Evolutionary conservation across 257 asterid genomes (phyloP).

Genomic region (Ilex asprella): DNA sequence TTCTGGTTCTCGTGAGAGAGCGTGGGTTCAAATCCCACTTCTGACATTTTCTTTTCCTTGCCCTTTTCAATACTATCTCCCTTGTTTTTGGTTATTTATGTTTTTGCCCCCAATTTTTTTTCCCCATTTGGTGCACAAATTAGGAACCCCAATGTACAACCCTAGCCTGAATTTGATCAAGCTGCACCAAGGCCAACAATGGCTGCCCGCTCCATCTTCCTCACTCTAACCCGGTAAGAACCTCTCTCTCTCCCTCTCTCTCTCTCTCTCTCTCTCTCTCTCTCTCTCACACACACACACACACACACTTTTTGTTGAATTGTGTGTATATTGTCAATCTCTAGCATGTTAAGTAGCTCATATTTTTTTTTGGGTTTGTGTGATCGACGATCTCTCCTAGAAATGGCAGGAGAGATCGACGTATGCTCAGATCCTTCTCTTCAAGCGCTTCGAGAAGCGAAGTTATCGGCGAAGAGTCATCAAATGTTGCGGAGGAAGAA

Average conservation of each 20-base stretch:
- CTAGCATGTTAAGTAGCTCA: neutral
- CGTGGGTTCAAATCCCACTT: slow-evolving; percentile 92
- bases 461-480: slow-evolving; percentile 26
- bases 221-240: slow-evolving; percentile 45
- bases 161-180: too few species aligned
- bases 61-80: too few species aligned
- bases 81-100: too few species aligned
- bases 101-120: too few species aligned
- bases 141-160: too few species aligned
- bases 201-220: slow-evolving; percentile 71
- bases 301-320: too few species aligned
- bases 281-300: neutral
- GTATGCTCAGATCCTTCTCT: slow-evolving; percentile 41
- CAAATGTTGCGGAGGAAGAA: slow-evolving; percentile 24
- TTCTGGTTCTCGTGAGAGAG: slow-evolving; percentile 78
- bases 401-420: slow-evolving; percentile 30
- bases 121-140: too few species aligned
- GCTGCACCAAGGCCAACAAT: slow-evolving; percentile 12
- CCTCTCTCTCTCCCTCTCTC: neutral
- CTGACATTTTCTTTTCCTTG: slow-evolving; percentile 24
- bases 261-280: neutral
- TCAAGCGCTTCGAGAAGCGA: slow-evolving; percentile 25
- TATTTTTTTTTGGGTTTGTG: neutral
- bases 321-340: neutral
- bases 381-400: slow-evolving; percentile 16